Conservation (phyloP, 495 filamentous ascomycete species). For the Schizothecium vesticola region DNA sequence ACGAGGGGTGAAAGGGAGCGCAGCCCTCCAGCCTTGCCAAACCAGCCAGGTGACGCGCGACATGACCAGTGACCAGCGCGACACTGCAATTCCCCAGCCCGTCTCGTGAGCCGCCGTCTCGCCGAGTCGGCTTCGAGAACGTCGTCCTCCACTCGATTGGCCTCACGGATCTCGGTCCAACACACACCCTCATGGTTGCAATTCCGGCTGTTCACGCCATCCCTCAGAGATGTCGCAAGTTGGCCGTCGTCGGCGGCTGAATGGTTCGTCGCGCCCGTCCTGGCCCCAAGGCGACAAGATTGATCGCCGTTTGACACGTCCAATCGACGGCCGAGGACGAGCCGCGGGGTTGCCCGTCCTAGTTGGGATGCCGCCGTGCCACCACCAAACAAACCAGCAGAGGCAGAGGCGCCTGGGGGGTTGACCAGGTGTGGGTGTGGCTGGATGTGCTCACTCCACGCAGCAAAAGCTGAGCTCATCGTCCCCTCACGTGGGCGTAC, state of each 20-base stretch:
- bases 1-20: background rate
- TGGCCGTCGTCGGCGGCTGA: slow-evolving; percentile 13
- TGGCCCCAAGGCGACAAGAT: slow-evolving; percentile 11
- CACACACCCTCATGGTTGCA: slow-evolving; percentile 7
- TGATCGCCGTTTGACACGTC: slow-evolving; percentile 16
- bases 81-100: slow-evolving; percentile 5
- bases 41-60: background rate
- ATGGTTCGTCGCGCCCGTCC: slow-evolving; percentile 8
- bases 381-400: background rate
- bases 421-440: background rate
- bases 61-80: background rate
- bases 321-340: slow-evolving; percentile 17
- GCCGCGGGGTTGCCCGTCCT: slow-evolving; percentile 1
- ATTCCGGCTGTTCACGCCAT: slow-evolving; percentile 17
- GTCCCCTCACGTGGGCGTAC: background rate
- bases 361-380: background rate
- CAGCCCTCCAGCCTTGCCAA: background rate
- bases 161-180: background rate
- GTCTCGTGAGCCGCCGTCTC: slow-evolving; percentile 10
- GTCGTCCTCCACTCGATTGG: slow-evolving; percentile 6
- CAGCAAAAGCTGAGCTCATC: background rate
- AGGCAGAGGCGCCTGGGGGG: background rate
- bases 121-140: slow-evolving; percentile 2
- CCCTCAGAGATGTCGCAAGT: slow-evolving; percentile 10
- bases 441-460: background rate